Percentiles rank a stretch among this genome's conserved stretches.
Evolutionary conservation across 768 basidiomycete genomes (phyloP).

Genomic region (Leccinum obscurum): DNA sequence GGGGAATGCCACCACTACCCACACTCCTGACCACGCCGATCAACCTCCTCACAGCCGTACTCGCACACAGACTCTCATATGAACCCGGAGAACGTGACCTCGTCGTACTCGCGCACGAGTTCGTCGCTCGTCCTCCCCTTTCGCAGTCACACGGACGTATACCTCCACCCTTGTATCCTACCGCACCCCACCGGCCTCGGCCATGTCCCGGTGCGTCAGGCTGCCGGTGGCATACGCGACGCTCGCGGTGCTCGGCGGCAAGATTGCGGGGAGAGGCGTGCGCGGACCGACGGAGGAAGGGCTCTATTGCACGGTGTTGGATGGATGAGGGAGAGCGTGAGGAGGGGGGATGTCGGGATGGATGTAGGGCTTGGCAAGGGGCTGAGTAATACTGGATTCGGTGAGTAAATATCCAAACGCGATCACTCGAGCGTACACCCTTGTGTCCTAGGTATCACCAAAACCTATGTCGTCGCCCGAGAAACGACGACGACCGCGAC

Average conservation of each 20-base stretch:
- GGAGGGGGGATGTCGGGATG: slow-evolving; percentile 46
- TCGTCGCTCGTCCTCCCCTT: slow-evolving; percentile 45
- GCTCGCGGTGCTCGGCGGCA: slow-evolving; percentile 65
- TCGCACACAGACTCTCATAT: slow-evolving; percentile 74
- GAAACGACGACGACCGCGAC: too few species aligned
- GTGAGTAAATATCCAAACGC: not conserved
- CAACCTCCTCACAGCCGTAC: slow-evolving; percentile 71
- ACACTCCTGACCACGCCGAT: slow-evolving; percentile 49
- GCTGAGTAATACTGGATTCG: slow-evolving; percentile 11
- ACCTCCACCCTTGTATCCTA: slow-evolving; percentile 61
- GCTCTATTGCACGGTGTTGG: slow-evolving; percentile 64
- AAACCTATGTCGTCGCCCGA: too few species aligned
- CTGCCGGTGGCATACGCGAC: slow-evolving; percentile 86
- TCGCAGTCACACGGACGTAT: slow-evolving; percentile 49
- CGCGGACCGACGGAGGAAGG: slow-evolving; percentile 60
- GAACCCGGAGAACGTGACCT: slow-evolving; percentile 74
- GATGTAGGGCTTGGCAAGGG: slow-evolving; percentile 35
- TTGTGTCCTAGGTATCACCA: too few species aligned
- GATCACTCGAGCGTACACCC: too few species aligned
- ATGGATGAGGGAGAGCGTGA: slow-evolving; percentile 40
- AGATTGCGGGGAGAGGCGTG: slow-evolving; percentile 56
- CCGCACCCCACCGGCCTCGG: slow-evolving; percentile 59
- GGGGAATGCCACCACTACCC: slow-evolving; percentile 45
- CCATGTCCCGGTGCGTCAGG: slow-evolving; percentile 92
- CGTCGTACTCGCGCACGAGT: slow-evolving; percentile 83